A percentile compares a stretch with the other conserved stretches of the same genome.
These are phyloP conservation scores for Lichtheimia ornata DNA, from an alignment of 371 early-diverging fungal genomes.

Conservation along the genomic window DNA sequence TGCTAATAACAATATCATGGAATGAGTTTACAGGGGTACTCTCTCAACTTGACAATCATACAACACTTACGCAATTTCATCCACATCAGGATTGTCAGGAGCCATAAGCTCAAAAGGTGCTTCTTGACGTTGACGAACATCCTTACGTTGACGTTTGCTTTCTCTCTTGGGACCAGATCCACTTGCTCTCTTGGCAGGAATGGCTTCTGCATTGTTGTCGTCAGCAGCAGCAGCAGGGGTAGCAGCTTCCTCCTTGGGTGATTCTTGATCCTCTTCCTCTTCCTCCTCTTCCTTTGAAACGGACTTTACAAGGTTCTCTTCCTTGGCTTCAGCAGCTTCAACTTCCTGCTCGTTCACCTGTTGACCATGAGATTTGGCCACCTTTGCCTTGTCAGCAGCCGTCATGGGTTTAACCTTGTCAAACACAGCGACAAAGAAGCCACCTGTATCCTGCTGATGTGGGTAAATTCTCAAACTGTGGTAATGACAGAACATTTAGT, in stretches of 20 bases:
- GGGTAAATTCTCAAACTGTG: conserved; percentile 90
- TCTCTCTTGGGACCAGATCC: conserved; percentile 7
- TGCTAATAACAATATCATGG: conserved; percentile 23
- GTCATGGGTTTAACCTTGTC: conserved; percentile 73
- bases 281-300: conserved; percentile 17
- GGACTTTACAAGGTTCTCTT: conserved; percentile 26
- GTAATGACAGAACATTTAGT: neutral
- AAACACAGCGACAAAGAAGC: conserved; percentile 98
- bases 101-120: conserved; percentile 79
- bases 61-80: conserved; percentile 39
- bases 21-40: neutral
- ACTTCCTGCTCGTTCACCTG: conserved; percentile 18
- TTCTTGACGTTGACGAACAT: conserved; percentile 62
- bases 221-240: no score
- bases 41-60: neutral
- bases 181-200: conserved; percentile 7
- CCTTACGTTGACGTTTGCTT: conserved; percentile 31
- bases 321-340: conserved; percentile 28
- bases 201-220: conserved; percentile 14
- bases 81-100: conserved; percentile 55
- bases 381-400: conserved; percentile 49
- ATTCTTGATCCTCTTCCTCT: conserved; percentile 9
- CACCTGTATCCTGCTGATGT: conserved; percentile 97
- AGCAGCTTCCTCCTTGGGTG: neutral
- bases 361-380: conserved; percentile 27